Evolutionary conservation across 768 basidiomycete genomes (phyloP).

Genomic region (Boletus rufocinnamomeus): DNA sequence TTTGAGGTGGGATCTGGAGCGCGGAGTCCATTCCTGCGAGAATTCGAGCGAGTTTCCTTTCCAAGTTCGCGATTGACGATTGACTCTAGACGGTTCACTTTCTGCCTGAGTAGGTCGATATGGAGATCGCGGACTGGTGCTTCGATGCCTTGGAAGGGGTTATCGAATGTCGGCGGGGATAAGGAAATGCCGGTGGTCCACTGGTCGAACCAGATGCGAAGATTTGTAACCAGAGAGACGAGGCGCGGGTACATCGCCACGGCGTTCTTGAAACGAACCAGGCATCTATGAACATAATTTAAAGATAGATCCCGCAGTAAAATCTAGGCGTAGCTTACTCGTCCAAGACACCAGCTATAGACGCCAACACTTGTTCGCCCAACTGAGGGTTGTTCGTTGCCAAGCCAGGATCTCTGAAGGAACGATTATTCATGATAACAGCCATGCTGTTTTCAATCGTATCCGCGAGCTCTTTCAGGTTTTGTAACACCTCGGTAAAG

Average conservation of each 20-base stretch:
- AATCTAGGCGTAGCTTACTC: constrained; percentile 43
- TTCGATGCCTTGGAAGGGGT: constrained; percentile 39
- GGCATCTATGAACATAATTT: constrained; percentile 39
- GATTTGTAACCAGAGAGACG: constrained; percentile 39
- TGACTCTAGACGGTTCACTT: constrained; percentile 34
- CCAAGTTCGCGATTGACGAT: constrained; percentile 55
- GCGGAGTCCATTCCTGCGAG: constrained; percentile 5
- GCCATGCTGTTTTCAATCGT: constrained; percentile 45
- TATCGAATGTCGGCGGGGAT: constrained; percentile 45
- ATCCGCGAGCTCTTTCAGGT: constrained; percentile 44
- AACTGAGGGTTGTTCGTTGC: constrained; percentile 21
- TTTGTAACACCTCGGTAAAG: constrained; percentile 47
- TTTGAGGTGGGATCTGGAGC: constrained; percentile 6
- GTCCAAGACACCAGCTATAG: constrained; percentile 48
- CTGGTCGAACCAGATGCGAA: constrained; percentile 46
- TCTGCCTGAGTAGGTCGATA: constrained; percentile 31
- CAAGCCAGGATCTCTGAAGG: constrained; percentile 32
- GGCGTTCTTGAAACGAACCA: constrained; percentile 61
- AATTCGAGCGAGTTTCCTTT: constrained; percentile 32
- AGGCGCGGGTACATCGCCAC: constrained; percentile 49
- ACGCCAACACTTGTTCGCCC: constrained; percentile 46
- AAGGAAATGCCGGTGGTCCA: constrained; percentile 48
- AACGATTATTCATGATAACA: constrained; percentile 33
- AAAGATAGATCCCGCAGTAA: constrained; percentile 20
- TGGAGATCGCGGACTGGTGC: constrained; percentile 41